Percentiles rank a stretch among this genome's conserved stretches.
Evolutionary conservation across 1,284 basidiomycete genomes (phyloP).

Genomic region (Amylostereum chailletii): DNA sequence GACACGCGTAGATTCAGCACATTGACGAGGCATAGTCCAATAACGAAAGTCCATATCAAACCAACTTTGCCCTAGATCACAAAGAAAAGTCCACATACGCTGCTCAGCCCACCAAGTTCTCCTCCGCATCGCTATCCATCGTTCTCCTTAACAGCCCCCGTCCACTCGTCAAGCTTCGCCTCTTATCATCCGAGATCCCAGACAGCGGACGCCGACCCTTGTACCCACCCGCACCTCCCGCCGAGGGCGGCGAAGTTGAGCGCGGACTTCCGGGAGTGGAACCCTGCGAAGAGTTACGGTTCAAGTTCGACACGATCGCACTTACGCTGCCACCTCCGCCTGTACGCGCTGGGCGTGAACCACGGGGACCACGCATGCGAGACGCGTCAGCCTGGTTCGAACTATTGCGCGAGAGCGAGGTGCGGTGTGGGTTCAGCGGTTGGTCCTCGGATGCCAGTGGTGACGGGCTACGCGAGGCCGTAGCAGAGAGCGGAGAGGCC

Average conservation of each 20-base stretch:
- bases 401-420: constrained; percentile 30
- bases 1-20: too few species aligned
- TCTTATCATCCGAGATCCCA: constrained; percentile 21
- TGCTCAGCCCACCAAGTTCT: constrained; percentile 40
- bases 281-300: constrained; percentile 34
- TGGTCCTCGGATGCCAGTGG: constrained; percentile 33
- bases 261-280: constrained; percentile 22
- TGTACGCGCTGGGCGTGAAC: constrained; percentile 34
- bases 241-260: constrained; percentile 21
- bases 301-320: constrained; percentile 46
- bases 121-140: constrained; percentile 76
- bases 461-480: constrained; percentile 34
- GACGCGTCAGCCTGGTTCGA: constrained; percentile 29
- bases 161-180: constrained; percentile 35
- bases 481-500: constrained; percentile 21
- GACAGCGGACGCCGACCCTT: constrained; percentile 14
- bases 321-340: constrained; percentile 38
- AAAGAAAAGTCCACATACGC: too few species aligned
- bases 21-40: background rate
- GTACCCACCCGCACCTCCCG: constrained; percentile 13
- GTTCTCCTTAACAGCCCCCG: constrained; percentile 55
- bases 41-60: background rate
- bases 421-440: constrained; percentile 18
- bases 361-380: constrained; percentile 44
- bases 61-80: constrained; percentile 5